Percentiles rank a stretch among this genome's conserved stretches.
These are phyloP conservation scores for Claviceps maximensis DNA, from an alignment of 2,329 filamentous ascomycete genomes.

Conservation along the genomic window DNA sequence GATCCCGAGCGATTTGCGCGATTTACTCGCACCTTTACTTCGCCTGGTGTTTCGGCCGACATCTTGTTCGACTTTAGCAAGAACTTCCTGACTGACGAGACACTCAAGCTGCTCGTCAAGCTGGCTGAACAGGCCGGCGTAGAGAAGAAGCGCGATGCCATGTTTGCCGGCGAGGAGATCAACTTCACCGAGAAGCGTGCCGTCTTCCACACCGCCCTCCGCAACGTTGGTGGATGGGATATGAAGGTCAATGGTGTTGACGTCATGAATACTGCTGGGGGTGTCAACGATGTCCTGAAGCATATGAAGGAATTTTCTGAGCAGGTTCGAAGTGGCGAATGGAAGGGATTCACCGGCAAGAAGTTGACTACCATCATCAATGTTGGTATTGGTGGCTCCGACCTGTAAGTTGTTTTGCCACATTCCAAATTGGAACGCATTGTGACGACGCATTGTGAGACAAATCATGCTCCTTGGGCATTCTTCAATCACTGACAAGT, in stretches of 20 bases:
- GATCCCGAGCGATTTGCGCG: constrained; percentile 83
- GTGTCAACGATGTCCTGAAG: constrained; percentile 77
- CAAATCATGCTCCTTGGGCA: no score
- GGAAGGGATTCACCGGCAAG: constrained; percentile 97
- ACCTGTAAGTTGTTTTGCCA: constrained; percentile 58
- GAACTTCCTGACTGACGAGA: constrained; percentile 95
- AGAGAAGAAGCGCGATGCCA: constrained; percentile 87
- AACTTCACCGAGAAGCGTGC: constrained; percentile 97
- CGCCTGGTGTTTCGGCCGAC: constrained; percentile 69
- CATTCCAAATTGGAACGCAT: not conserved
- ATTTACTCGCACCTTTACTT: constrained; percentile 75
- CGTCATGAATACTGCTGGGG: constrained; percentile 80
- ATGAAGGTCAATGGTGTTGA: constrained; percentile 82
- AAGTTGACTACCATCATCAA: constrained; percentile 94
- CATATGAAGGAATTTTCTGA: constrained; percentile 99
- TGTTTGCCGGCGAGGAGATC: constrained; percentile 97
- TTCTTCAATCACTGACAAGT: not conserved
- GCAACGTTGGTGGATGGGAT: constrained; percentile 73
- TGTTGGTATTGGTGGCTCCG: constrained; percentile 93
- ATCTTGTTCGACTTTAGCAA: constrained; percentile 98
- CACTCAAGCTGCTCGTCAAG: constrained; percentile 71
- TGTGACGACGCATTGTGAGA: no score
- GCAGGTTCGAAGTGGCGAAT: constrained; percentile 84
- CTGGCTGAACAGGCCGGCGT: constrained; percentile 83
- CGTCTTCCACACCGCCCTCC: constrained; percentile 88